phyloP scores from a whole-genome alignment of 1,284 basidiomycete genomes.

The Coriolopsis trogii region DNA sequence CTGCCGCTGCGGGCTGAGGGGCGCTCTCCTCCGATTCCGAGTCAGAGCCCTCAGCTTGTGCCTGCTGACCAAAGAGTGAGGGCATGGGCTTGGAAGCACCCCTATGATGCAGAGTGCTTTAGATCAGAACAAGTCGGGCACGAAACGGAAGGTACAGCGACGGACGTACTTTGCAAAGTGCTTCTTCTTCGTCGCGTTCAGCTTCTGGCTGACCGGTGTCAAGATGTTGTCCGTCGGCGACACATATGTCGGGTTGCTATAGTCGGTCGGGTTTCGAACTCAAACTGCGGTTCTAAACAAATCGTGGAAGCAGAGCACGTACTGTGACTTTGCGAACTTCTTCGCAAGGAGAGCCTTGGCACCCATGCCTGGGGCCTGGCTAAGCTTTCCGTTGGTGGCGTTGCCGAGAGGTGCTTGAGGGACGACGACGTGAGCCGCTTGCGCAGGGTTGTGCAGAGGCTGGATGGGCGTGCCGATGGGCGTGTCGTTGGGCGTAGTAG shows the following conservation, averaged over 20 bases:
- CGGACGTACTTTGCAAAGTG: constrained; percentile 85
- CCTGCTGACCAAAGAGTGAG: constrained; percentile 56
- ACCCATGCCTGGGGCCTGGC: constrained; percentile 74
- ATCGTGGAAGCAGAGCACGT: constrained; percentile 35
- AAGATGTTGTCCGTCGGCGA: constrained; percentile 94
- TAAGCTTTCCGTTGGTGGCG: constrained; percentile 49
- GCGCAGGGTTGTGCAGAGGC: constrained; percentile 82
- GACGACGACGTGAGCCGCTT: constrained; percentile 76
- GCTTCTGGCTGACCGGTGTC: constrained; percentile 90
- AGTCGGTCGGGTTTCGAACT: neutral
- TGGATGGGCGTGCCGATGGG: constrained; percentile 64
- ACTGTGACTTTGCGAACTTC: constrained; percentile 85
- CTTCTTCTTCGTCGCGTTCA: constrained; percentile 88
- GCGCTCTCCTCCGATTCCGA: constrained; percentile 24
- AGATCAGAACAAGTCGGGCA: neutral
- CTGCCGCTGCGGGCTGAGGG: constrained; percentile 39
- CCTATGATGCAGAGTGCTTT: constrained; percentile 36
- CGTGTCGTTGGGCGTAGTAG: constrained; percentile 64
- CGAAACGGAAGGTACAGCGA: neutral
- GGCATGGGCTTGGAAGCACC: constrained; percentile 57
- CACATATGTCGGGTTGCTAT: constrained; percentile 79
- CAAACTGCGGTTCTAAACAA: constrained; percentile 4
- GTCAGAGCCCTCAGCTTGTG: constrained; percentile 37
- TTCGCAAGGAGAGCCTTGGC: constrained; percentile 88
- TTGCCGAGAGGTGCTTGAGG: constrained; percentile 82